Base-by-base conservation (phyloP, 2,329 filamentous ascomycete species). In the Hansfordia pulvinata region DNA sequence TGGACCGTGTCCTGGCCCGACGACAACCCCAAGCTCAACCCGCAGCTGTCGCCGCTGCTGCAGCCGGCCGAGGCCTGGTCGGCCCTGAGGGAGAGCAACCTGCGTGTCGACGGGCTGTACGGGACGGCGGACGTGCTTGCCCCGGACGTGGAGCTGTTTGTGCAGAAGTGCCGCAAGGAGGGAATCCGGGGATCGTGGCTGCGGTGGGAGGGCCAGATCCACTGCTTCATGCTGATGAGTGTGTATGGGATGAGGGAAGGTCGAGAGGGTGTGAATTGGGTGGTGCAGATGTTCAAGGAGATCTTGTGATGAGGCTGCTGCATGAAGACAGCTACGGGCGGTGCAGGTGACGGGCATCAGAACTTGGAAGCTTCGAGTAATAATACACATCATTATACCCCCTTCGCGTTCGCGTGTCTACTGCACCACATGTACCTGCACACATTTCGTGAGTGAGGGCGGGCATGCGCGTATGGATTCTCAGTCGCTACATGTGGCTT, bases 141-240 rank as follows among this genome's bases (percentile, higher is more conserved):
- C 0, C 65, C 66, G 0, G 68, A 72, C 35, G 62, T 56, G 2
- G 34, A 64, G 2, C 34, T 53, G 1, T 65, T 70, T 25, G 41
- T 61, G 5, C 53, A 64, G 3, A 55, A 51, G 28, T 61, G 58
- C 6, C 47, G 49, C 16, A 41, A 57, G 22, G 39, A 46, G 11
- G 53, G 56, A 0, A 53, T 72, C 0, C 25, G 43, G 2, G 69
- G 69, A 0, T 50, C 64, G 29, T 73, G 69, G 69, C 35, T 74
- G 20, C 50, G 67, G 8, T 74, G 69, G 68, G 57, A 67, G 11
- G 59, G 59, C 11, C 63, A 71, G 45, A 73, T 74, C 62, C 69
- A 74, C 42, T 69, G 63, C 32, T 73, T 71, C 27, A 55, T 63
- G 2, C 41, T 73, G 19, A 57, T 61, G 2, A 60, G 56, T 23